Evolutionary conservation across 1,284 basidiomycete genomes (phyloP), one percentile per base, ranked within the genome.

Genomic region (Trichosporon coremiiforme): DNA sequence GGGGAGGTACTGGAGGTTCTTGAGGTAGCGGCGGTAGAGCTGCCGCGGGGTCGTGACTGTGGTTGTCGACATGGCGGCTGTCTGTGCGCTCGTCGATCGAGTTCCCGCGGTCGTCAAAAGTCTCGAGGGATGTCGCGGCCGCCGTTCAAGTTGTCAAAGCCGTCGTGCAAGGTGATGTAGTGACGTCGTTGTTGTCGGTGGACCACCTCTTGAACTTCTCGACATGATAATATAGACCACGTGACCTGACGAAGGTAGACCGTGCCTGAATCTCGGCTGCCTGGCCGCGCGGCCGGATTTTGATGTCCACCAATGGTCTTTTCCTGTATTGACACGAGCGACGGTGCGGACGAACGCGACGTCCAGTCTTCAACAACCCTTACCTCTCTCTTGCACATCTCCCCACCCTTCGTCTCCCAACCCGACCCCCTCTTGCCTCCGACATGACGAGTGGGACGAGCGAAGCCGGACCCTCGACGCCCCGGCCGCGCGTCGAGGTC

Each of bases 1-100:
- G 8, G 78, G 80, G 0, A 82, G 17, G 22, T 73, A 68, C 2
- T 75, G 74, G 25, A 82, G 70, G 69, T 79, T 72, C 31, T 75
- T 72, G 5, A 81, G 74, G 64, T 71, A 78, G 0, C 71, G 60
- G 25, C 80, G 73, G 66, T 82, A 82, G 50, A 65, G 25, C 45
- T 65, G 57, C 31, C 29, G 29, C 31, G 57, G 57, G 29, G 57
- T 17, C 41, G 17, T 7, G 17, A 45, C 5, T 13, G 53, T 25
- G 25, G 25, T 15, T 20, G 53, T 57, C 53, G 53, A 31, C 53
- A 57, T 57, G 53, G 53, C 25, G 20, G 36, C 36, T 10, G 36
- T 4, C 9, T 38, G 36, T 13, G 6, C 36, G 13, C 9, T 38
- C 36, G 36, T 38, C 35, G 35, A 25, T 25, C 25, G 25, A 25